phyloP scores from a whole-genome alignment of 805 yeast species.

The Jamesozyma gamospora region DNA sequence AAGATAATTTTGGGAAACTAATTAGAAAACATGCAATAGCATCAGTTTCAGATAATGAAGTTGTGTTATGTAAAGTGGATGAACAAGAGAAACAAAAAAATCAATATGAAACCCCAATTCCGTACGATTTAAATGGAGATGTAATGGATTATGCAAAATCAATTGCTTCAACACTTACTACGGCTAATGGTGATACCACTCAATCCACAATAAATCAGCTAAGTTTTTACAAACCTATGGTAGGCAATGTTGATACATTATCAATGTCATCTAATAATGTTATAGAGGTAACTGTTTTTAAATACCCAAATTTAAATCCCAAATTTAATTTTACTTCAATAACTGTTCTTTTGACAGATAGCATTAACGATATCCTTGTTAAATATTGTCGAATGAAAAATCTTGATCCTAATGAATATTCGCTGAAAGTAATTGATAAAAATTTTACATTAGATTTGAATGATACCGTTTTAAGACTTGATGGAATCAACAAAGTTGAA shows the following conservation, averaged over 20 bases:
- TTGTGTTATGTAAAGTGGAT: constrained; percentile 59
- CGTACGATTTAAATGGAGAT: constrained; percentile 24
- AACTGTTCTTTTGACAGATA: constrained; percentile 28
- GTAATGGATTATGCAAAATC: constrained; percentile 6
- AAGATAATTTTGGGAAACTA: constrained; percentile 79
- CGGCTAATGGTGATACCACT: constrained; percentile 3
- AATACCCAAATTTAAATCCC: constrained; percentile 27
- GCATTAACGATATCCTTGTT: constrained; percentile 30
- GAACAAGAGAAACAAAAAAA: constrained; percentile 39
- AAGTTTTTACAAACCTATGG: constrained; percentile 32
- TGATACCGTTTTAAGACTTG: constrained; percentile 34
- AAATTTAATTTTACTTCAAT: constrained; percentile 24
- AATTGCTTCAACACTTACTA: constrained; percentile 1
- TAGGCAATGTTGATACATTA: constrained; percentile 16
- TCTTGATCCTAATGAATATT: constrained; percentile 30
- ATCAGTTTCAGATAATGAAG: constrained; percentile 71
- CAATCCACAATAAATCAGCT: constrained; percentile 22
- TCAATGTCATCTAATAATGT: constrained; percentile 14
- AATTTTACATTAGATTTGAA: constrained; percentile 28
- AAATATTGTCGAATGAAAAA: constrained; percentile 29
- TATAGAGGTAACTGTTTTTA: constrained; percentile 26
- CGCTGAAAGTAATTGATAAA: constrained; percentile 28
- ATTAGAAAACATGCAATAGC: constrained; percentile 56
- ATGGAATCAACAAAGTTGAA: constrained; percentile 34
- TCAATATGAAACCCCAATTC: constrained; percentile 45